Percentiles rank a stretch among this genome's conserved stretches.
phyloP scores from a whole-genome alignment of 768 basidiomycete genomes.

The Thelephora aurantiotincta region DNA sequence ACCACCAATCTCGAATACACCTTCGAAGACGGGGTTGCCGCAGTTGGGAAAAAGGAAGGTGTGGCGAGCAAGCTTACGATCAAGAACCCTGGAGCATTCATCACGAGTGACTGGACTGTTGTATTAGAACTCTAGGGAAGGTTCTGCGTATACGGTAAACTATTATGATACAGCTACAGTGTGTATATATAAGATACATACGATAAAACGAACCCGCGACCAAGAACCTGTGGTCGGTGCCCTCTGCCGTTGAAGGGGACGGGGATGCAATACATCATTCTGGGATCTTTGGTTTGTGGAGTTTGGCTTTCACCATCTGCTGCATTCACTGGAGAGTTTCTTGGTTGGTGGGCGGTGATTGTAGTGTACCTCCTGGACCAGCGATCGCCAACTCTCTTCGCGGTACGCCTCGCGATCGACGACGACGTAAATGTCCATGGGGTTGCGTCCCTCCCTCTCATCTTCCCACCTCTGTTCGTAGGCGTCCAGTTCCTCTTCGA shows the following conservation, averaged over 20 bases:
- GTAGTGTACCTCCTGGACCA: neutral
- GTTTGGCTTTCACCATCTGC: too few relatives aligned
- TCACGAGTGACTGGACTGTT: conserved; percentile 56
- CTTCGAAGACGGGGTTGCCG: conserved; percentile 43
- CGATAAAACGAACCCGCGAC: too few relatives aligned
- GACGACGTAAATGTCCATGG: neutral
- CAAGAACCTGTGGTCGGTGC: too few relatives aligned
- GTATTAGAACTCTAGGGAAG: conserved; percentile 10
- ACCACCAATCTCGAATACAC: conserved; percentile 50
- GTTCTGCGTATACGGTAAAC: neutral
- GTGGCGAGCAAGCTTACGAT: conserved; percentile 56
- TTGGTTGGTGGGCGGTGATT: neutral
- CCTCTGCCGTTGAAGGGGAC: too few relatives aligned
- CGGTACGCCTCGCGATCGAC: neutral
- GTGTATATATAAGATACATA: too few relatives aligned
- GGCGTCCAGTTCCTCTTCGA: neutral
- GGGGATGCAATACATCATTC: too few relatives aligned
- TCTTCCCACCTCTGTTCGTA: neutral
- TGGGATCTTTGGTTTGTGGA: too few relatives aligned
- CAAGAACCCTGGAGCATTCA: conserved; percentile 52
- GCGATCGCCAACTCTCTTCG: neutral
- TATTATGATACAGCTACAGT: too few relatives aligned
- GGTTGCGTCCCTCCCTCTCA: neutral
- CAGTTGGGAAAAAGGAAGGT: conserved; percentile 45
- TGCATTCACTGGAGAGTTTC: too few relatives aligned